Base-by-base conservation (phyloP, 2,329 filamentous ascomycete genomes). In the Fusarium protoensiforme region DNA sequence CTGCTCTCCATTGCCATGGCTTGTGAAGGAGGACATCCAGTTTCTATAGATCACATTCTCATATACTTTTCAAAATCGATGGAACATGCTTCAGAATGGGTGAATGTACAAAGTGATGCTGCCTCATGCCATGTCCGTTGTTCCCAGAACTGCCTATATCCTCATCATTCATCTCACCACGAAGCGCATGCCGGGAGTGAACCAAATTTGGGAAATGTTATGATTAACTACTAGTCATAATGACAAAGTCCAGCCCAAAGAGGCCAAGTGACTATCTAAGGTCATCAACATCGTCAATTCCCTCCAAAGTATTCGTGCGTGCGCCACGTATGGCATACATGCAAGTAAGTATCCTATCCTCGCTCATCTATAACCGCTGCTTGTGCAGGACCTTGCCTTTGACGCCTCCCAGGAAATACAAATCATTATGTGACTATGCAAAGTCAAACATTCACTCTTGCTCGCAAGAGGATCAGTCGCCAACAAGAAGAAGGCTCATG, bases 221-320 rank as follows among this genome's bases (percentile, higher is more conserved):
- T 60, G 54, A 62, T 41, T 73, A 61, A 48, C 69, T 38, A 61
- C 66, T 58, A 51, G 48, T 54, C 60, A 56, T 22, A 64, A 59
- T 36, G 33, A 56, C 22, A 13, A 57, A 43, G 20, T 36, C 38
- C 56, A 71, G 51, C 29, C 39, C 24, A 64, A 38, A 18, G 36
- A 63, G 38, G 43, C 67, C 43, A 27, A 33, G 46, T 56, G 13
- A 64, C 70, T 60, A 73, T 41, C 38, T 51, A 51, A 36, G 51
- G 20, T 73, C 71, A 71, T 71, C 56, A 57, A 71, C 35, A 73
- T 73, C 67, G 35, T 73, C 56, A 71, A 63, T 53, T 48, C 41
- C 67, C 57, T 38, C 27, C 46, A 13, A 51, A 46, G 7, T 46
- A 20, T 24, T n/a, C n/a, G 54, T 68, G 54, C 68, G 39, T 51